These are phyloP conservation scores for Entomortierella lignicola DNA, from an alignment of 192 early-diverging fungal species.

Conservation along the genomic window DNA sequence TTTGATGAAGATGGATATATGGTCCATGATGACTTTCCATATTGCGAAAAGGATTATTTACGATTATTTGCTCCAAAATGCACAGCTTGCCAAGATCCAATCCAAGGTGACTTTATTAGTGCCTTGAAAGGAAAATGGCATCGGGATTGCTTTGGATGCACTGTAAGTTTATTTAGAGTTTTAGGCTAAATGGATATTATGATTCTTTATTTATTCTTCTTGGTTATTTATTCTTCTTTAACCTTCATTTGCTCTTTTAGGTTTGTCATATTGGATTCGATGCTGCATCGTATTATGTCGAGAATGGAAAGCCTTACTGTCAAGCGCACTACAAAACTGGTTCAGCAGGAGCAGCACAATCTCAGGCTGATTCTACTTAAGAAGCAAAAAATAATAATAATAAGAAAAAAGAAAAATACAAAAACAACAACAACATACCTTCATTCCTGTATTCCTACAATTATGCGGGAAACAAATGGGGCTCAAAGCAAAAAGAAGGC, in stretches of 20 bases:
- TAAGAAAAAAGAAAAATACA: too few relatives aligned
- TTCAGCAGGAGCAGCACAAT: neutral
- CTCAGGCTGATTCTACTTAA: neutral
- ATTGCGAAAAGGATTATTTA: constrained; percentile 69
- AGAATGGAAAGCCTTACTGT: constrained; percentile 61
- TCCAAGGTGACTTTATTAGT: constrained; percentile 61
- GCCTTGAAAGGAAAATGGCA: constrained; percentile 69
- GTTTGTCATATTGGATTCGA: constrained; percentile 59
- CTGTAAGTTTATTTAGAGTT: constrained; percentile 57
- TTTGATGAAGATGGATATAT: constrained; percentile 64
- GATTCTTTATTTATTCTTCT: too few relatives aligned
- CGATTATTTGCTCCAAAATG: constrained; percentile 63
- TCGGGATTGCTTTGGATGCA: constrained; percentile 67
- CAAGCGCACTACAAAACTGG: constrained; percentile 55
- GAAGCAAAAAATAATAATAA: neutral
- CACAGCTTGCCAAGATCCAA: constrained; percentile 59
- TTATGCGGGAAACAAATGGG: too few relatives aligned
- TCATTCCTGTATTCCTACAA: constrained; percentile 31
- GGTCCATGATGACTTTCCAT: constrained; percentile 65
- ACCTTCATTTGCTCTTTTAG: constrained; percentile 36
- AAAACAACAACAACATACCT: too few relatives aligned
- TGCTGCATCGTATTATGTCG: constrained; percentile 53
- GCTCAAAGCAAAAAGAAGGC: constrained; percentile 46
- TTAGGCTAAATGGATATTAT: too few relatives aligned
- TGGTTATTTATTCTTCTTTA: too few relatives aligned